Evolutionary conservation across 2,329 filamentous ascomycete species (phyloP), one percentile per base, ranked within the genome.

Genomic region (Ceratocystis ficicola): DNA sequence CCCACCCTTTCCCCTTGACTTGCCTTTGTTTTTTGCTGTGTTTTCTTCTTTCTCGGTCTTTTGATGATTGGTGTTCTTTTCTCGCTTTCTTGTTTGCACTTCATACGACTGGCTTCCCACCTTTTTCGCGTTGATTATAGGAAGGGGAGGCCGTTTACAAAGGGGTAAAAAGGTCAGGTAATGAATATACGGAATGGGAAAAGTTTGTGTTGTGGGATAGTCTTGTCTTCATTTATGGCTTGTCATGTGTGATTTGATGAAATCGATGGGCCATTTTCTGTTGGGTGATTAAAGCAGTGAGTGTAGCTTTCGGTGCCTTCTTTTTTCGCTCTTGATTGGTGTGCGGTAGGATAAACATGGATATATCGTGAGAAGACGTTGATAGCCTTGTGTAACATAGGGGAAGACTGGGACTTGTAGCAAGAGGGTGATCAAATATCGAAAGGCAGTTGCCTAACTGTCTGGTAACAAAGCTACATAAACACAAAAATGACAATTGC

Each of bases 131-230:
- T 57, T 57, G 50, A 28, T 28, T 17, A 30, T 57, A 57, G 52
- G 17, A 57, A 28, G 22, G 52, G 46, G 17, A 50, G 46, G 46
- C 22, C 46, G 46, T 57, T 28, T 57, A 15, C 22, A 5, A 17
- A 22, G 52, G 30, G 12, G 22, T 15, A 57, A 57, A 57, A 57
- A 57, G 22, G 52, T 28, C 52, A 57, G 52, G 52, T 57, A 57
- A 57, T 57, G 52, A 57, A 57, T 57, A 30, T 28, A 57, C 25
- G 25, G 52, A 57, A 57, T 57, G 52, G 52, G 15, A n/a, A 57
- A 57, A 32, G 52, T 57, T 36, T 28, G 30, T 30, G 22, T 3
- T 57, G 25, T 57, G 52, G 22, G 32, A 57, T 22, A 50, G 46
- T 36, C 32, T 36, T 36, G 32, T 10, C 46, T 50, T 22, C 46